Evolutionary conservation across 2,329 filamentous ascomycete species (phyloP).

Genomic region (Amylocarpus encephaloides): DNA sequence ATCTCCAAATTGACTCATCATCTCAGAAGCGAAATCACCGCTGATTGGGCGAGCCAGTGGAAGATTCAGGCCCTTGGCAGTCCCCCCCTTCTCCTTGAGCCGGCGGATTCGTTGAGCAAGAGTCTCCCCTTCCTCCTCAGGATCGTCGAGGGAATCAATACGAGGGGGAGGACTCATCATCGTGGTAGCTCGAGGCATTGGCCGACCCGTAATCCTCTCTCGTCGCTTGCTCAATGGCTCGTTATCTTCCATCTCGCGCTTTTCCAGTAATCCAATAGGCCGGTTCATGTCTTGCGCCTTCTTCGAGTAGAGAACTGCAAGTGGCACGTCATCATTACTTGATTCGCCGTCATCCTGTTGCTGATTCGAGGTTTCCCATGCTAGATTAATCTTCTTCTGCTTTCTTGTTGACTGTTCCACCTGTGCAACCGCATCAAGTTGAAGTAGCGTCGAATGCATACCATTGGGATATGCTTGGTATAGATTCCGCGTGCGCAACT

Average conservation of each 20-base stretch:
- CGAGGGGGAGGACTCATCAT: conserved; percentile 23
- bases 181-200: conserved; percentile 22
- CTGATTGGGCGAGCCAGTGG: conserved; percentile 47
- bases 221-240: conserved; percentile 52
- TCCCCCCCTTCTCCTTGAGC: conserved; percentile 49
- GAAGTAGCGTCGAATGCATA: conserved; percentile 83
- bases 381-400: conserved; percentile 72
- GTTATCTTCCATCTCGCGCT: conserved; percentile 81
- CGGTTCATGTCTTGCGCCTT: conserved; percentile 46
- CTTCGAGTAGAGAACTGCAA: conserved; percentile 71
- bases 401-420: conserved; percentile 70
- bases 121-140: conserved; percentile 52
- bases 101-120: conserved; percentile 59
- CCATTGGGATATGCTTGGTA: conserved; percentile 60
- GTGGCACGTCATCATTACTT: conserved; percentile 77
- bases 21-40: conserved; percentile 60
- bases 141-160: conserved; percentile 21
- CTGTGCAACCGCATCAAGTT: conserved; percentile 86
- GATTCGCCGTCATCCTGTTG: conserved; percentile 44
- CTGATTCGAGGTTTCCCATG: conserved; percentile 70
- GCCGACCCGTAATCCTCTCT: conserved; percentile 26
- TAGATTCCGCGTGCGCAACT: conserved; percentile 66
- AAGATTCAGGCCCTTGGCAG: conserved; percentile 22
- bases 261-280: conserved; percentile 71
- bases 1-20: conserved; percentile 58